Evolutionary conservation across 768 basidiomycete genomes (phyloP).

Genomic region (Boletellus emodensis): DNA sequence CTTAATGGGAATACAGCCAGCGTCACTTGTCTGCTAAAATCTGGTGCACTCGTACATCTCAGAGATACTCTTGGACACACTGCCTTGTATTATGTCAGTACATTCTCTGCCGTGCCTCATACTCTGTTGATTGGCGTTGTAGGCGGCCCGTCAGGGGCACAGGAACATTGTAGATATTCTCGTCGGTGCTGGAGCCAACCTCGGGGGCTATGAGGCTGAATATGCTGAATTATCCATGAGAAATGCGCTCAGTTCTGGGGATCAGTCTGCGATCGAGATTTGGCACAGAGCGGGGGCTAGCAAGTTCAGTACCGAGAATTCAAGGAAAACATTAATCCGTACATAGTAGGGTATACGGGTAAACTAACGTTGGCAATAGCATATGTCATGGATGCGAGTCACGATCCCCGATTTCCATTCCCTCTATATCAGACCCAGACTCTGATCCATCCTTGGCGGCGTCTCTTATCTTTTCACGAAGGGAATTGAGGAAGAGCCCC

Average conservation of each 20-base stretch:
- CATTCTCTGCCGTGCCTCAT: neutral
- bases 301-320: neutral
- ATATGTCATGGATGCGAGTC: constrained; percentile 3
- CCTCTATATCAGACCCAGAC: constrained; percentile 25
- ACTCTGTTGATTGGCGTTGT: constrained; percentile 2
- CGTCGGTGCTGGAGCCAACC: constrained; percentile 67
- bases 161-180: constrained; percentile 57
- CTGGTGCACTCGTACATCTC: constrained; percentile 79
- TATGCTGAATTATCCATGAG: constrained; percentile 48
- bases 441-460: constrained; percentile 26
- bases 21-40: constrained; percentile 51
- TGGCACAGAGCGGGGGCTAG: constrained; percentile 55
- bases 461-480: constrained; percentile 49
- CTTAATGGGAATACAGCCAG: constrained; percentile 53
- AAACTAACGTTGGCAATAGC: constrained; percentile 2
- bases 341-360: constrained; percentile 15
- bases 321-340: constrained; percentile 2
- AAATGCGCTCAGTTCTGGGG: constrained; percentile 36
- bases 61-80: constrained; percentile 81
- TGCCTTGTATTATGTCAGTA: constrained; percentile 72
- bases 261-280: constrained; percentile 42
- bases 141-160: constrained; percentile 77
- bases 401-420: constrained; percentile 24
- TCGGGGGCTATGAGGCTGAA: constrained; percentile 59
- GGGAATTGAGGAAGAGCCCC: constrained; percentile 59